Percentiles rank a stretch among this genome's conserved stretches.
phyloP scores from a whole-genome alignment of 2,329 filamentous ascomycete genomes.

The Hymenoscyphus fraxineus region DNA sequence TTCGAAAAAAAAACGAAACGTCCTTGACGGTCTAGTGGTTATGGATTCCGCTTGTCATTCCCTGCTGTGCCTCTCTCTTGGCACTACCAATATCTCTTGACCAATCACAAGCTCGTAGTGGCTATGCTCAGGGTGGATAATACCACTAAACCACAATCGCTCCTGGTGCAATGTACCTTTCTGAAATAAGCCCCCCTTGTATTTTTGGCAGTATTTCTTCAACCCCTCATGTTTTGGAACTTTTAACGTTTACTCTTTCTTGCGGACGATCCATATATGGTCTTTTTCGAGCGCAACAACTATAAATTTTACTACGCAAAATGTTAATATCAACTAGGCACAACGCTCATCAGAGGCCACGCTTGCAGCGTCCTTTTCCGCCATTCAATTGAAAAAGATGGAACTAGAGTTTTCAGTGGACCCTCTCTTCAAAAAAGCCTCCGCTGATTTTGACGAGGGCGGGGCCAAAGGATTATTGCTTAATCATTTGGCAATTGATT shows the following conservation, averaged over 20 bases:
- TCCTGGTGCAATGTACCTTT: no score
- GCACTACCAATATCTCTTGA: no score
- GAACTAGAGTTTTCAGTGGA: constrained; percentile 96
- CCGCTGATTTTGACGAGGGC: constrained; percentile 96
- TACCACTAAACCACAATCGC: no score
- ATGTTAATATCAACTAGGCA: constrained; percentile 39
- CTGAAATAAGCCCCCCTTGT: no score
- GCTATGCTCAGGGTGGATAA: no score
- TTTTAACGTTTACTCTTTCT: no score
- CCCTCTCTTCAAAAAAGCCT: constrained; percentile 98
- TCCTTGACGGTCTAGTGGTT: neutral
- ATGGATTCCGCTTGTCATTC: neutral
- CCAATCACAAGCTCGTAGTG: no score
- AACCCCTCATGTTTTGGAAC: no score
- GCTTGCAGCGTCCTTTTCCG: constrained; percentile 79
- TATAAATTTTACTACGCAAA: neutral
- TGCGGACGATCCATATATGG: no score
- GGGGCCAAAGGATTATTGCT: constrained; percentile 91
- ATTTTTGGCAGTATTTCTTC: neutral
- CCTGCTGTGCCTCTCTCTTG: no score
- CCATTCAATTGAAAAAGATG: constrained; percentile 92
- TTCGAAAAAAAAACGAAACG: no score
- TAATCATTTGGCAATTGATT: constrained; percentile 95
- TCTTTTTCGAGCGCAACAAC: neutral
- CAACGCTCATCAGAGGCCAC: constrained; percentile 89